Percentiles rank a stretch among this genome's conserved stretches.
Conservation (phyloP, 371 early-diverging fungal species). For the Capillidium heterosporum region DNA sequence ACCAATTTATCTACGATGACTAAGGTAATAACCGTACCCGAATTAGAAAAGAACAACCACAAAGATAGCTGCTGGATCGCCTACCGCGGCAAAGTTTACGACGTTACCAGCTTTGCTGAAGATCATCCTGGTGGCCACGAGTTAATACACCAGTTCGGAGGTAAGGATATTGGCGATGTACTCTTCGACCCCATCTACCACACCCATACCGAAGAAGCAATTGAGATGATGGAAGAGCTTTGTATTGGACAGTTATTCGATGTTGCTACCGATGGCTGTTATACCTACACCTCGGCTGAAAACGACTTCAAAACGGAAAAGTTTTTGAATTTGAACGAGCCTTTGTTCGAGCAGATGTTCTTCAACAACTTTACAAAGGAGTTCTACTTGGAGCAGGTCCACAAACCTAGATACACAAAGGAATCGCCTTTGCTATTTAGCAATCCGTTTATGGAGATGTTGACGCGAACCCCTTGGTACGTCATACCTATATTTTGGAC, state of each 20-base stretch:
- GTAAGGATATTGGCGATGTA: slow-evolving; percentile 41
- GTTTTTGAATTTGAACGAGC: slow-evolving; percentile 65
- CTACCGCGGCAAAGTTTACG: slow-evolving; percentile 56
- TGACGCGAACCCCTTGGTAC: slow-evolving; percentile 83
- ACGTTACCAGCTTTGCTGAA: slow-evolving; percentile 58
- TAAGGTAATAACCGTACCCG: slow-evolving; percentile 17
- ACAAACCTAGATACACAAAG: slow-evolving; percentile 66
- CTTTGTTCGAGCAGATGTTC: slow-evolving; percentile 70
- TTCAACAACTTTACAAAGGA: slow-evolving; percentile 43
- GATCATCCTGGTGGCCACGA: slow-evolving; percentile 76
- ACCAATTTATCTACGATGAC: too few relatives aligned
- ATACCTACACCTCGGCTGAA: slow-evolving; percentile 20
- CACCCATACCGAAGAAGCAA: slow-evolving; percentile 65
- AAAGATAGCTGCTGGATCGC: slow-evolving; percentile 49
- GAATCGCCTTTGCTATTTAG: slow-evolving; percentile 67
- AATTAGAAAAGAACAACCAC: slow-evolving; percentile 46
- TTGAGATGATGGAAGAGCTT: slow-evolving; percentile 62
- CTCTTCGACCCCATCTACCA: slow-evolving; percentile 62
- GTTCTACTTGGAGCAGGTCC: slow-evolving; percentile 76
- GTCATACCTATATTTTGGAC: slow-evolving; percentile 76
- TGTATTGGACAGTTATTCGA: slow-evolving; percentile 35
- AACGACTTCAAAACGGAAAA: slow-evolving; percentile 30
- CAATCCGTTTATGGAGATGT: slow-evolving; percentile 45
- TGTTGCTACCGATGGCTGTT: too few relatives aligned
- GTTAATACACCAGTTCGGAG: slow-evolving; percentile 51